Evolutionary conservation across 2,329 filamentous ascomycete species (phyloP).

Genomic region (Colletotrichum eleusines): DNA sequence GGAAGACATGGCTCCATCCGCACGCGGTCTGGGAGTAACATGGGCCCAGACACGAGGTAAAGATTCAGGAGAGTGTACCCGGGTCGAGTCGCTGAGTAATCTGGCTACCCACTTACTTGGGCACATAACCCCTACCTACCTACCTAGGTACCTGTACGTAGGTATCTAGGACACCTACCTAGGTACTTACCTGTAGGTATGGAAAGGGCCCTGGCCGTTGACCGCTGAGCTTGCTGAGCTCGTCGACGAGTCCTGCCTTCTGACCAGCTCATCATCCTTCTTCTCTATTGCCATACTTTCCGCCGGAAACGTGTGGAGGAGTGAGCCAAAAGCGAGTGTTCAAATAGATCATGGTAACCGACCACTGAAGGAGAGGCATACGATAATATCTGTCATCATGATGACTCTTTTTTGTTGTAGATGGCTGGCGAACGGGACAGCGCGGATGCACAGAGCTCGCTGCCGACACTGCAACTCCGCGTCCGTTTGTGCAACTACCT

Average conservation of each 20-base stretch:
- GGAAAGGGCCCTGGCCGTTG: slow-evolving; percentile 14
- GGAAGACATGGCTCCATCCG: slow-evolving; percentile 34
- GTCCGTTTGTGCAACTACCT: neutral
- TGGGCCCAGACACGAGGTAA: slow-evolving; percentile 31
- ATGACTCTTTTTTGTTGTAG: neutral
- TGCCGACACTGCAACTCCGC: neutral
- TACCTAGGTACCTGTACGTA: no score
- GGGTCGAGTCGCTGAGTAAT: slow-evolving; percentile 17
- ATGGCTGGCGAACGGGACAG: neutral
- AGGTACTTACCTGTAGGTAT: neutral
- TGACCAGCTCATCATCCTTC: slow-evolving; percentile 29
- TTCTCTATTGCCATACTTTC: slow-evolving; percentile 19
- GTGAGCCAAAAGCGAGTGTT: slow-evolving; percentile 3
- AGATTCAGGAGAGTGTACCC: slow-evolving; percentile 39
- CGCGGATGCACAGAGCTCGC: neutral
- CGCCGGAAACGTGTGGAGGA: slow-evolving; percentile 31
- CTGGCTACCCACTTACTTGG: no score
- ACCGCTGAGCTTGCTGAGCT: slow-evolving; percentile 16
- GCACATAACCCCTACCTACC: no score
- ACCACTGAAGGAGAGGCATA: slow-evolving; percentile 1
- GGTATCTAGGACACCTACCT: no score
- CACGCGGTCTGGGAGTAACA: slow-evolving; percentile 39
- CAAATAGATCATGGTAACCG: slow-evolving; percentile 8
- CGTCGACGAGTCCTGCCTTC: no score
- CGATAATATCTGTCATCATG: neutral